A percentile compares a stretch with the other conserved stretches of the same genome.
Evolutionary conservation across 257 asterid genomes (phyloP).

Genomic region (Fraxinus pennsylvanica): DNA sequence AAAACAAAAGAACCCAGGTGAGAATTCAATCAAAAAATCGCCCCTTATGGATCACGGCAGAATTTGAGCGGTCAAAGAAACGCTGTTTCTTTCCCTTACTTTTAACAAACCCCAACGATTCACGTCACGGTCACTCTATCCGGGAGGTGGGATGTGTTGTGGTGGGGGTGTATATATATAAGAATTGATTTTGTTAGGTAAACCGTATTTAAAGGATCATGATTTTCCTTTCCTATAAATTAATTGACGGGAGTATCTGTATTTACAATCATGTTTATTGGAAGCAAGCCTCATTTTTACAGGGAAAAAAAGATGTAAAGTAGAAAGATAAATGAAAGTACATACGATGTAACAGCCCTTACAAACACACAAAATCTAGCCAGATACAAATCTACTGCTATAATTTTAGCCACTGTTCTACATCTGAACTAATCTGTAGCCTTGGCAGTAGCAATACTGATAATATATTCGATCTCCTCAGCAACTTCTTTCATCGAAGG

Average conservation of each 20-base stretch:
- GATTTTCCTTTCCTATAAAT: too few relatives aligned
- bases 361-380: background rate
- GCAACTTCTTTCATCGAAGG: constrained; percentile 95
- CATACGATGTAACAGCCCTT: background rate
- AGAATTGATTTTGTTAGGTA: background rate
- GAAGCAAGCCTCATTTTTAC: too few relatives aligned
- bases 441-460: constrained; percentile 54
- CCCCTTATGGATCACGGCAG: constrained; percentile 29
- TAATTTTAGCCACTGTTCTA: background rate
- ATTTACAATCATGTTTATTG: too few relatives aligned
- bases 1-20: constrained; percentile 5
- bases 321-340: background rate
- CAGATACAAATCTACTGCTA: background rate
- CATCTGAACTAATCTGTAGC: constrained; percentile 19
- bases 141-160: background rate
- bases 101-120: constrained; percentile 21
- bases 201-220: too few relatives aligned
- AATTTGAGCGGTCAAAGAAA: constrained; percentile 22
- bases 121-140: constrained; percentile 7
- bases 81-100: constrained; percentile 8
- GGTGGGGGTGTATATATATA: background rate
- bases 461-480: constrained; percentile 80
- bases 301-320: too few relatives aligned
- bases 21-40: constrained; percentile 3
- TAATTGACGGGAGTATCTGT: too few relatives aligned